Evolutionary conservation across 306 rosid genomes (phyloP).

Genomic region (Malus domestica): ASM211411v1 NC_041803.1:9430001-9430500

Average conservation of each 20-base stretch:
- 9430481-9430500: not conserved
- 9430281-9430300: not conserved
- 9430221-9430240: slow-evolving; percentile 33
- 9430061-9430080: not conserved
- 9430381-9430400: not conserved
- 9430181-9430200: slow-evolving; percentile 99
- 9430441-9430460: not conserved
- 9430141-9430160: slow-evolving; percentile 74
- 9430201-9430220: slow-evolving; percentile 98
- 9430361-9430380: not conserved
- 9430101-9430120: not conserved
- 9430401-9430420: not conserved
- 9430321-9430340: not conserved
- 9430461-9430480: not conserved
- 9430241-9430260: not conserved
- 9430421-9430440: not conserved
- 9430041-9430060: slow-evolving; percentile 19
- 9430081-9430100: not conserved
- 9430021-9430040: slow-evolving; percentile 91
- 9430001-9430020: slow-evolving; percentile 94
- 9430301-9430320: not conserved
- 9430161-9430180: slow-evolving; percentile 88
- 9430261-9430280: not conserved
- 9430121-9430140: slow-evolving; percentile 11
- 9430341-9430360: not conserved